Evolutionary conservation across 148 eudicot species (phyloP), one percentile per base, ranked within the genome.

Genomic region (Tetragonia tetragonoides): DNA sequence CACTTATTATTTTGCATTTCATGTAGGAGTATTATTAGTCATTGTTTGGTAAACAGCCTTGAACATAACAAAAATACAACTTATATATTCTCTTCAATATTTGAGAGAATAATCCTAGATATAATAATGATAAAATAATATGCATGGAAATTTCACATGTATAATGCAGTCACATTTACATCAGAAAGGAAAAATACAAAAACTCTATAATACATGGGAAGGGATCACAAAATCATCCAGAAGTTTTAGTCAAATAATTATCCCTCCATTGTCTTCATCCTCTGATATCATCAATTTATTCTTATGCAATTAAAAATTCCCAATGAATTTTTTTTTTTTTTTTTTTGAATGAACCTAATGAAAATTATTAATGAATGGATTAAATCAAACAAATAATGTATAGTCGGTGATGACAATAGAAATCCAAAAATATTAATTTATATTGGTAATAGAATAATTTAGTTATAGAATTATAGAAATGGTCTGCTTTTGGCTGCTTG

Each of bases 401-500:
- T 20, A 68, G 59, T 70, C 59, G 59, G 73, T 70, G 57, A 69
- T 44, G 73, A 20, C 23, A 17, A 2, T 21, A 59, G 18, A 59
- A 46, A 46, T 46, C 7, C 64, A 1, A 60, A 54, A 56, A 56
- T n/a, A 60, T 28, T 60, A 65, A 10, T 28, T 65, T 24, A 34
- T 28, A 11, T 20, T 7, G 66, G 66, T 7, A 61, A 5, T 7
- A 6, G 38, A 11, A 15, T 39, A 14, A 61, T 39, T 60, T 74
- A 14, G 15, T 6, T 38, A 2, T 21, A 10, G 38, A 16, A 73
- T 38, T 24, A 54, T 12, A 34, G 49, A 73, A 72, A 37, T 66
- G 59, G 82, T 62, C 64, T 69, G 72, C 75, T 69, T 81, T 75
- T 77, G 83, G 76, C 79, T 14, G 54, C 38, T 15, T 46, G 62